Evolutionary conservation across 306 rosid species (phyloP).

Genomic region (Cucurbita pepo): DNA sequence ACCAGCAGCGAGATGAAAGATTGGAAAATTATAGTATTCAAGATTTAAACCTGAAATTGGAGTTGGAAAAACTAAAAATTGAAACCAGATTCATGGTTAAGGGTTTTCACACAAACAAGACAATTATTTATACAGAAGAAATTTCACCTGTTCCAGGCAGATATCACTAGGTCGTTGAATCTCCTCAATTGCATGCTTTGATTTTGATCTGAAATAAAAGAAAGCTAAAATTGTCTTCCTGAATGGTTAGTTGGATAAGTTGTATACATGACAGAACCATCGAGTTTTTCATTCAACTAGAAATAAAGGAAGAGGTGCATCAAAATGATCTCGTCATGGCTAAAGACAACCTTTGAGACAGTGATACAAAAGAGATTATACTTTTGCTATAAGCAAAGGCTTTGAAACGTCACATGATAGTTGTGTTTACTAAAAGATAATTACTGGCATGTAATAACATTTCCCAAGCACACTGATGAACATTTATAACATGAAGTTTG

Average conservation of each 20-base stretch:
- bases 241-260: background rate
- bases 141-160: background rate
- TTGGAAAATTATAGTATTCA: background rate
- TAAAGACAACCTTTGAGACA: background rate
- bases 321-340: background rate
- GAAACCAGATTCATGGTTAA: background rate
- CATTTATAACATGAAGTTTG: background rate
- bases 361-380: background rate
- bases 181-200: background rate
- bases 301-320: background rate
- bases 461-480: background rate
- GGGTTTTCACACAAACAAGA: background rate
- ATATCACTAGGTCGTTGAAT: background rate
- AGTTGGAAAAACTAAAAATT: background rate
- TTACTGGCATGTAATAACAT: background rate
- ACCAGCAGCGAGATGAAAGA: background rate
- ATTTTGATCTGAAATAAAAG: background rate
- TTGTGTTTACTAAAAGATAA: background rate
- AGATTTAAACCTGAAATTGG: background rate
- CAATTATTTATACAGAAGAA: background rate
- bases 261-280: background rate
- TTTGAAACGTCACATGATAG: background rate
- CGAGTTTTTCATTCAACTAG: background rate
- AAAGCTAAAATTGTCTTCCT: background rate
- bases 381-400: background rate